Evolutionary conservation across 176 grass and related monocot genomes (phyloP), one percentile per base, ranked within the genome.

Genomic region (Phragmites australis): DNA sequence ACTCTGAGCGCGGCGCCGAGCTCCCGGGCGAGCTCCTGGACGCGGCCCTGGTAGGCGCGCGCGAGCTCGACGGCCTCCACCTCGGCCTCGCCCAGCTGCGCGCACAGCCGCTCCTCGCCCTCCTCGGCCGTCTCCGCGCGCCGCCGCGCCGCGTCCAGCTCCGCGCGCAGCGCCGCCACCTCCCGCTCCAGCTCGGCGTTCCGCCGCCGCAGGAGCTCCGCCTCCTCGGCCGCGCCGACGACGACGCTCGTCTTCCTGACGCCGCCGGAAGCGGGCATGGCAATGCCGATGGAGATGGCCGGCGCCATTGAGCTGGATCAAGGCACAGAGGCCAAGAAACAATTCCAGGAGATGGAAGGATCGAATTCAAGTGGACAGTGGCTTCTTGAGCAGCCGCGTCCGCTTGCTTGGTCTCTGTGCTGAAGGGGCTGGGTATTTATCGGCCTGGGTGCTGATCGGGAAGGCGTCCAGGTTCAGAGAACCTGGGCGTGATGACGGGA

Each of bases 91-190:
- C 87, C 94, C 40, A 97, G 84, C 81, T 97, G 77, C 65, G 13
- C 78, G 73, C 91, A 93, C 7, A 97, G 90, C 49, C 86, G 84
- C 91, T 97, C 94, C 91, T 97, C 91, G 40, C 87, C 94, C 74
- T 89, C 94, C 78, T 97, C 91, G 3, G 75, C 62, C 1, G 68
- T 51, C 68, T 75, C 72, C 16, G 88, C 81, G 51, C 87, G 84
- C 72, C 64, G 54, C 58, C 87, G 79, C 39, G 87, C 89, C 11
- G 75, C 70, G 66, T 69, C 82, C 68, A 94, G 76, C 82, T 92
- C 89, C 23, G 10, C 70, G 13, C 85, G 47, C 39, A 86, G 78
- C 79, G 75, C 70, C 56, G 55, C 87, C 71, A 91, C 83, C 63
- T 93, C 87, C 23, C 58, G 31, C 89, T 97, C 91, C 69, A 97